Evolutionary conservation across 2,329 filamentous ascomycete genomes (phyloP).

Genomic region (Mariannaea sp.): DNA sequence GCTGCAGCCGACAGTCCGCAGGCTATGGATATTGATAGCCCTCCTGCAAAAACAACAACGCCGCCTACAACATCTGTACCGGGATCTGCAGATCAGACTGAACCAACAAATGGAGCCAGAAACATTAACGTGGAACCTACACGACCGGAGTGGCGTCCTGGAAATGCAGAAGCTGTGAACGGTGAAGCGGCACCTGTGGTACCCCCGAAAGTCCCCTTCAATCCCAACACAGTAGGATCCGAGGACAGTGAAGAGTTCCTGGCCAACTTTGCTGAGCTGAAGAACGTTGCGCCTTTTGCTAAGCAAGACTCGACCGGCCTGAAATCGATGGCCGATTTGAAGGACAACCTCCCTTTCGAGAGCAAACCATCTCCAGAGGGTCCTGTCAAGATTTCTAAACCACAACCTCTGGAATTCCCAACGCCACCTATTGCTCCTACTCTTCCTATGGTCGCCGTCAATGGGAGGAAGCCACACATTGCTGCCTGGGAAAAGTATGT

Average conservation of each 20-base stretch:
- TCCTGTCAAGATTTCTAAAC: conserved; percentile 43
- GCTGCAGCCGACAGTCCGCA: conserved; percentile 53
- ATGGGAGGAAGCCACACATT: conserved; percentile 50
- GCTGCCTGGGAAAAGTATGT: conserved; percentile 57
- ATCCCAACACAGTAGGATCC: conserved; percentile 51
- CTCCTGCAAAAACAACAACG: conserved; percentile 41
- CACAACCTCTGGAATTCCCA: conserved; percentile 51
- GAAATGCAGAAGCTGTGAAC: conserved; percentile 45
- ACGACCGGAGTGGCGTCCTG: conserved; percentile 63
- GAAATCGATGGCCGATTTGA: conserved; percentile 59
- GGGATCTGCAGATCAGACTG: conserved; percentile 11
- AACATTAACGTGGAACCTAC: conserved; percentile 64
- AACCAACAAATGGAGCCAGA: conserved; percentile 43
- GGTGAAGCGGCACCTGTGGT: conserved; percentile 30
- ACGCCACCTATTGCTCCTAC: conserved; percentile 55
- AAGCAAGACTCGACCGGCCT: conserved; percentile 52
- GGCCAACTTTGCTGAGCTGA: conserved; percentile 59
- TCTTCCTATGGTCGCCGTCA: conserved; percentile 50
- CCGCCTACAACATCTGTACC: neutral
- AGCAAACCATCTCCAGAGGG: conserved; percentile 53
- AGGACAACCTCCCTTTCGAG: conserved; percentile 61
- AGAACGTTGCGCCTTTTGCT: conserved; percentile 60
- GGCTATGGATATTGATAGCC: conserved; percentile 70
- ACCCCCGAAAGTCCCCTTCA: conserved; percentile 31
- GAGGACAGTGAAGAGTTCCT: conserved; percentile 61